Conservation (phyloP, 192 early-diverging fungal species). For the Helicostylum pulchrum region DNA sequence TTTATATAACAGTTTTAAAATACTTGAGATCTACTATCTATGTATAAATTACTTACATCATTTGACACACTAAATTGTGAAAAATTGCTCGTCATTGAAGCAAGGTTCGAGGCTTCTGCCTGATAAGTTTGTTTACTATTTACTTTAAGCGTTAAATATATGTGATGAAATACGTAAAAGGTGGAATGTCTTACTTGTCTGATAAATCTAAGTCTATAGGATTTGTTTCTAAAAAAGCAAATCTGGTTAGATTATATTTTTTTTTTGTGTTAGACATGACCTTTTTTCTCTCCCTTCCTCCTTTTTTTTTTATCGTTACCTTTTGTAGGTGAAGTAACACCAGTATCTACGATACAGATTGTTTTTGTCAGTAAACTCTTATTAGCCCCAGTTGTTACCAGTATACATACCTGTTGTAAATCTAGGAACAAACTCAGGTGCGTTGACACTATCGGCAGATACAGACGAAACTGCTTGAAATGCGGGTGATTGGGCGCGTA, state of each 20-base stretch:
- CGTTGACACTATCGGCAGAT: constrained; percentile 49
- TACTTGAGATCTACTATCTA: no score
- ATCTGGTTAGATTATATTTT: no score
- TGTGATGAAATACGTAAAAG: no score
- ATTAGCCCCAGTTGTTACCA: background rate
- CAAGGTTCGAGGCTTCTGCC: no score
- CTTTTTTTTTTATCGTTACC: background rate
- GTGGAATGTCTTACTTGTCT: no score
- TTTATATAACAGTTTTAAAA: no score
- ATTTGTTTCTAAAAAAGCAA: no score
- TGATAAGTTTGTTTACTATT: no score
- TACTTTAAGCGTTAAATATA: no score
- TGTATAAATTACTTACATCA: constrained; percentile 18
- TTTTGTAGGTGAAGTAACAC: background rate
- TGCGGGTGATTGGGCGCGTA: constrained; percentile 18
- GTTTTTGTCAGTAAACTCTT: background rate
- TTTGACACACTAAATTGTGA: constrained; percentile 18
- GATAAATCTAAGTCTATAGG: no score
- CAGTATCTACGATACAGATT: background rate
- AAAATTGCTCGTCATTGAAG: constrained; percentile 16
- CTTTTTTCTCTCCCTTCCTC: no score
- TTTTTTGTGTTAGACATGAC: no score
- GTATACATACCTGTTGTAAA: constrained; percentile 16
- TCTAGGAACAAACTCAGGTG: constrained; percentile 61
- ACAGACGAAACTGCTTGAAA: constrained; percentile 37